A percentile compares a stretch with the other conserved stretches of the same genome.
phyloP scores from a whole-genome alignment of 129 eudicot species.

The Ambrosia trifida region DNA sequence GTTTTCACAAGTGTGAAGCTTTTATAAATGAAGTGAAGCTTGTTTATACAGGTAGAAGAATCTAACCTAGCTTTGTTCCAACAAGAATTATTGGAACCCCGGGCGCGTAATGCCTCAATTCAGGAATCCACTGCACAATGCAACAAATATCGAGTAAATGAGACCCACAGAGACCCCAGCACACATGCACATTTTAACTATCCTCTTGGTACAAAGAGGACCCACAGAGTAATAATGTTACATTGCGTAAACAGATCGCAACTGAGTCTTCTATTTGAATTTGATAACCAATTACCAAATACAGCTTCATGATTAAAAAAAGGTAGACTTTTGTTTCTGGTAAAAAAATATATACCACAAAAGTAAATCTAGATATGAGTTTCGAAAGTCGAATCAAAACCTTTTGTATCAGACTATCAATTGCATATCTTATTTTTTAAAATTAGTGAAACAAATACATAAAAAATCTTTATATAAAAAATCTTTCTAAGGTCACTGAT shows the following conservation, averaged over 20 bases:
- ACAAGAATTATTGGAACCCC: conserved; percentile 80
- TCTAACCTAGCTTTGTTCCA: conserved; percentile 81
- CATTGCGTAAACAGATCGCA: neutral
- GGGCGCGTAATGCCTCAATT: conserved; percentile 86
- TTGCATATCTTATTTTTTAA: neutral
- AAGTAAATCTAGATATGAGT: neutral
- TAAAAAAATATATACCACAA: neutral
- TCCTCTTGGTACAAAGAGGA: neutral
- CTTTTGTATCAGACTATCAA: neutral
- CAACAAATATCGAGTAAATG: conserved; percentile 15
- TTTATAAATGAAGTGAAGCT: neutral
- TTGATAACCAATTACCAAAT: conserved; percentile 5
- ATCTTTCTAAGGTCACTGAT: neutral
- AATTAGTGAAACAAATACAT: neutral
- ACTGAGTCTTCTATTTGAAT: neutral
- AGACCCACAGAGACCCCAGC: conserved; percentile 11
- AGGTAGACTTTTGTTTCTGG: neutral
- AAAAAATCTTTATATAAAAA: too few species aligned
- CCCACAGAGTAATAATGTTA: conserved; percentile 18
- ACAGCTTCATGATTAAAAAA: neutral
- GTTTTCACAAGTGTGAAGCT: neutral
- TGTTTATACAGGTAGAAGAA: too few species aligned
- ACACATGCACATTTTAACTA: conserved; percentile 18
- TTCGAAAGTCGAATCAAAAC: neutral
- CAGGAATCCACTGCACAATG: conserved; percentile 81